Evolutionary conservation across 2,329 filamentous ascomycete genomes (phyloP).

Genomic region (Phialophora tarda): DNA sequence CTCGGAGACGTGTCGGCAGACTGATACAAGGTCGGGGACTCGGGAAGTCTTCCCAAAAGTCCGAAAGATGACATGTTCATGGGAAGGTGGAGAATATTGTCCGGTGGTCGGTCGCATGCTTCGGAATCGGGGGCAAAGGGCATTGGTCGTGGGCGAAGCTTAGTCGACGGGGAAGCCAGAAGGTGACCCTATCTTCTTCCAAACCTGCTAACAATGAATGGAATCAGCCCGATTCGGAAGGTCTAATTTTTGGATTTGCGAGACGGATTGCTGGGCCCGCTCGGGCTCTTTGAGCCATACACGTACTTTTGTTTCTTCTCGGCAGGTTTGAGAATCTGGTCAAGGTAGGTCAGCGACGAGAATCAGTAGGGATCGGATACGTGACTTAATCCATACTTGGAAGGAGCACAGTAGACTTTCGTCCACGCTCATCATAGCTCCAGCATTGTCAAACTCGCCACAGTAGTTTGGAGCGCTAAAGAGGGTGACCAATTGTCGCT

Average conservation of each 20-base stretch:
- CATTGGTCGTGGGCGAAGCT: constrained; percentile 26
- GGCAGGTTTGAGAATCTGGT: constrained; percentile 94
- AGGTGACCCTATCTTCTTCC: constrained; percentile 75
- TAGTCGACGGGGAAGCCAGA: constrained; percentile 32
- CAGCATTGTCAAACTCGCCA: constrained; percentile 98
- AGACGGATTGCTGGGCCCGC: constrained; percentile 72
- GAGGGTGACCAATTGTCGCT: constrained; percentile 93
- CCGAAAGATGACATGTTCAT: constrained; percentile 24
- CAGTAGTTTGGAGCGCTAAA: constrained; percentile 99
- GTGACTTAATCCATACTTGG: constrained; percentile 68
- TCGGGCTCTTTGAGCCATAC: constrained; percentile 72
- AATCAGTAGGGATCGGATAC: constrained; percentile 31
- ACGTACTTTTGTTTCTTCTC: constrained; percentile 99
- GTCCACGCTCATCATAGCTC: constrained; percentile 99
- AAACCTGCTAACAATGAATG: constrained; percentile 82
- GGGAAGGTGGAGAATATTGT: constrained; percentile 22
- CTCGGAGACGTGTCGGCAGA: constrained; percentile 24
- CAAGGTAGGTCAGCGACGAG: constrained; percentile 25
- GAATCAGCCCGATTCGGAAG: constrained; percentile 57
- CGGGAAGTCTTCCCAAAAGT: constrained; percentile 21
- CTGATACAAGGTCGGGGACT: constrained; percentile 24
- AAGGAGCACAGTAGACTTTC: constrained; percentile 98
- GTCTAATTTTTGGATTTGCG: constrained; percentile 72
- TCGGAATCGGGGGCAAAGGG: constrained; percentile 21
- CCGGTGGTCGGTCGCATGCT: constrained; percentile 23